Evolutionary conservation across 768 basidiomycete genomes (phyloP).

Genomic region (Suillus clintonianus): DNA sequence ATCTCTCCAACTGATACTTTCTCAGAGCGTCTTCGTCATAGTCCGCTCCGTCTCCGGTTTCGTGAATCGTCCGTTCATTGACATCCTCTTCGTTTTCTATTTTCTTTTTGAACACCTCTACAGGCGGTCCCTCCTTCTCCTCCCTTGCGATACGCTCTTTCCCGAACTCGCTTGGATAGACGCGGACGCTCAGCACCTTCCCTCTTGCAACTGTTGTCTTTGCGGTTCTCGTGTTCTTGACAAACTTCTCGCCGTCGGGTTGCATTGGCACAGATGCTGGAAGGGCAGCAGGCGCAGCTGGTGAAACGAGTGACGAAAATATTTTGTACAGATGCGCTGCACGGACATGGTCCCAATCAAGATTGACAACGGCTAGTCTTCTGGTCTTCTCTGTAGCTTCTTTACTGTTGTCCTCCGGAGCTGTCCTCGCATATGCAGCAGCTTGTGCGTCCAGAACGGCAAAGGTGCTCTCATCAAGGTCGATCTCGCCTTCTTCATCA

Average conservation of each 20-base stretch:
- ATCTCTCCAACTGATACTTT: constrained; percentile 89
- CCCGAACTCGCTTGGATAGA: constrained; percentile 95
- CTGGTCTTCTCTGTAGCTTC: constrained; percentile 52
- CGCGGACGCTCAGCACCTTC: constrained; percentile 70
- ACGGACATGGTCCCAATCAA: constrained; percentile 97
- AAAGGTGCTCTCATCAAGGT: constrained; percentile 77
- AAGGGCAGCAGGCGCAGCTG: constrained; percentile 46
- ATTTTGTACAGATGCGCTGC: constrained; percentile 91
- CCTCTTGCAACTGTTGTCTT: constrained; percentile 50
- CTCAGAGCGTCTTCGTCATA: constrained; percentile 88
- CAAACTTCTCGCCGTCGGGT: constrained; percentile 14
- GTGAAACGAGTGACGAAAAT: constrained; percentile 81
- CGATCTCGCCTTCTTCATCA: constrained; percentile 53
- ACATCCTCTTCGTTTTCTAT: constrained; percentile 54
- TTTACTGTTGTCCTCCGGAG: constrained; percentile 43
- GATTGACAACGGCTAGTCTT: constrained; percentile 88
- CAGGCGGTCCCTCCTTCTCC: constrained; percentile 88
- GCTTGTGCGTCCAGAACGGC: constrained; percentile 77
- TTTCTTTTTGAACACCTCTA: constrained; percentile 70
- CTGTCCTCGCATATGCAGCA: constrained; percentile 52
- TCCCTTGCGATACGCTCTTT: constrained; percentile 83
- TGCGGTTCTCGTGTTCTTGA: constrained; percentile 11
- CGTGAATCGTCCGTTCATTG: constrained; percentile 63
- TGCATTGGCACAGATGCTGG: constrained; percentile 23
- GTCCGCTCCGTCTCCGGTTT: constrained; percentile 70